These are phyloP conservation scores for Aspergillus phoenicis DNA, from an alignment of 2,329 filamentous ascomycete species.

Conservation along the genomic window DNA sequence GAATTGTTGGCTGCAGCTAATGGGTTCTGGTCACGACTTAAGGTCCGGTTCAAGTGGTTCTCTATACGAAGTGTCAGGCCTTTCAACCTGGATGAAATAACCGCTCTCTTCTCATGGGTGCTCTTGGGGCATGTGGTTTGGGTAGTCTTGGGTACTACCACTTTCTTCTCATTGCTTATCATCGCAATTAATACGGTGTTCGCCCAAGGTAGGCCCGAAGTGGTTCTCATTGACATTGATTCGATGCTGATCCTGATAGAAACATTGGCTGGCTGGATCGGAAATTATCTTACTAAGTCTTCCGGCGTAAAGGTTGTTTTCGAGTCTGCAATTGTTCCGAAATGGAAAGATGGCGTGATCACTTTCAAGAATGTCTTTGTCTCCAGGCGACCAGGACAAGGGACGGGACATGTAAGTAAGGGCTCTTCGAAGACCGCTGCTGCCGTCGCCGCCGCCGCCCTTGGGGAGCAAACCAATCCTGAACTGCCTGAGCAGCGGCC, in stretches of 20 bases:
- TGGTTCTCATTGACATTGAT: conserved; percentile 20
- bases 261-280: conserved; percentile 88
- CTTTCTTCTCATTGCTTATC: conserved; percentile 91
- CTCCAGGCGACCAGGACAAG: conserved; percentile 82
- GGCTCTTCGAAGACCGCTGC: conserved; percentile 84
- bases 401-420: conserved; percentile 82
- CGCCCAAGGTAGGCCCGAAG: conserved; percentile 70
- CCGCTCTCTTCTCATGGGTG: conserved; percentile 93
- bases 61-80: conserved; percentile 91
- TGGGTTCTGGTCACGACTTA: conserved; percentile 87
- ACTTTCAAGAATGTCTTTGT: conserved; percentile 97
- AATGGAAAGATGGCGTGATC: conserved; percentile 93
- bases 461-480: conserved; percentile 47
- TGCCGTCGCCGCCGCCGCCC: conserved; percentile 73
- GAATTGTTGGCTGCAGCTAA: conserved; percentile 89
- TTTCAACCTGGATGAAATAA: conserved; percentile 95
- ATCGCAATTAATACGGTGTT: conserved; percentile 93
- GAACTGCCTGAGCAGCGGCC: conserved; percentile 36
- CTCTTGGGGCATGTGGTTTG: conserved; percentile 90
- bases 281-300: conserved; percentile 92
- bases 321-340: conserved; percentile 95
- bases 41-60: conserved; percentile 95
- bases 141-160: conserved; percentile 95
- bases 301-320: conserved; percentile 93
- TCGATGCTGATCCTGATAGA: conserved; percentile 55